phyloP scores from a whole-genome alignment of 148 eudicot species.

The Pouteria glomerata region DNA sequence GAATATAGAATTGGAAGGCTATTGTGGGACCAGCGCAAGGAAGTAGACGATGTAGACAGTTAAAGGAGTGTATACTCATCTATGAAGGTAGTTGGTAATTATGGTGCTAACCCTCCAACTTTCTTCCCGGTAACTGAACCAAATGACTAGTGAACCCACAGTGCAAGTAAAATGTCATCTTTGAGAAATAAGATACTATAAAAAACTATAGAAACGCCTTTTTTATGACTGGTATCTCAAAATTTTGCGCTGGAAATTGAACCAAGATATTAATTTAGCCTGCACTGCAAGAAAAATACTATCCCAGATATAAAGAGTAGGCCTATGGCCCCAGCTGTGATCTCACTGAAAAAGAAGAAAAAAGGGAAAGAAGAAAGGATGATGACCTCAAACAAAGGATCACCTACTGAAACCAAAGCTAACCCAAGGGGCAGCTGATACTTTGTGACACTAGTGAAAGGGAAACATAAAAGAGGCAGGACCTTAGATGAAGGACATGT shows the following conservation, averaged over 20 bases:
- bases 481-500: background rate
- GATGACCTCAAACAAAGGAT: background rate
- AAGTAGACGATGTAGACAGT: no score
- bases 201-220: background rate
- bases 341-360: background rate
- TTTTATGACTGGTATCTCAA: background rate
- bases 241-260: background rate
- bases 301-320: background rate
- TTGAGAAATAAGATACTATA: background rate
- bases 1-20: no score
- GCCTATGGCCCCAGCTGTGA: background rate
- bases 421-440: background rate
- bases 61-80: background rate
- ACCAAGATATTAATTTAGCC: background rate
- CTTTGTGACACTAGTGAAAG: background rate
- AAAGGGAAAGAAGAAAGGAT: background rate
- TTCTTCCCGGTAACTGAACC: background rate
- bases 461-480: background rate
- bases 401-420: background rate
- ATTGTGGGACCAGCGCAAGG: background rate
- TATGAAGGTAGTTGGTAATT: background rate
- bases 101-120: background rate
- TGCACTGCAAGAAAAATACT: background rate
- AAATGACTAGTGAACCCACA: background rate
- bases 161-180: background rate